Evolutionary conservation across 345 rosid species (phyloP).

Genomic region (Aquilaria yunnanensis): DNA sequence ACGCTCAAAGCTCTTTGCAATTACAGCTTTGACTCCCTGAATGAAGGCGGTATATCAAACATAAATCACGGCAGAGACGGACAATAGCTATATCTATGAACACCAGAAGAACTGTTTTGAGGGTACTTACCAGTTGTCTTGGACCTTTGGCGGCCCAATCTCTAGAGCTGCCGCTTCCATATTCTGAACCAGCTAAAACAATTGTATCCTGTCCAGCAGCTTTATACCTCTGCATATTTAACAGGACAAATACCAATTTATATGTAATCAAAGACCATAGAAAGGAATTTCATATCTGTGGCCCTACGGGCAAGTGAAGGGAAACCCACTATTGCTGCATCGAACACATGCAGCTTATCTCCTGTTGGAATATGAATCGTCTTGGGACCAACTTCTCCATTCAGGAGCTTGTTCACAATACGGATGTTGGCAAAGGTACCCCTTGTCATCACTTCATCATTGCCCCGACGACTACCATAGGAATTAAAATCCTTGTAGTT

Average conservation of each 20-base stretch:
- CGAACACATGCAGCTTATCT: constrained; percentile 64
- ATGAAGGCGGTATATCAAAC: constrained; percentile 3
- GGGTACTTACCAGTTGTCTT: constrained; percentile 47
- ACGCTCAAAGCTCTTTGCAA: constrained; percentile 67
- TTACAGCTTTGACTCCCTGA: constrained; percentile 64
- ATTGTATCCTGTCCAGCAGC: constrained; percentile 55
- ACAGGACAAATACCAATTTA: background rate
- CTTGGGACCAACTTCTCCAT: constrained; percentile 84
- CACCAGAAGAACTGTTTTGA: too few species aligned
- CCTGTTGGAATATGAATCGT: constrained; percentile 74
- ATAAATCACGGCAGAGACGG: too few species aligned
- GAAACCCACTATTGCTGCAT: constrained; percentile 72
- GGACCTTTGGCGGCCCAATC: constrained; percentile 98
- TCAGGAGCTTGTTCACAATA: constrained; percentile 63
- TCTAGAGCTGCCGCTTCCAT: constrained; percentile 87
- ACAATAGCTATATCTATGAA: too few species aligned
- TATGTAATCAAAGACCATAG: background rate
- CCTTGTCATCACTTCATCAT: constrained; percentile 77
- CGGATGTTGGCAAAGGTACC: constrained; percentile 90
- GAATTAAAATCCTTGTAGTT: constrained; percentile 59
- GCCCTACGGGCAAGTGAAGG: too few species aligned
- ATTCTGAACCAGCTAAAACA: constrained; percentile 79
- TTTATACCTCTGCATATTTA: constrained; percentile 59
- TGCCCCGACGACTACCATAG: constrained; percentile 81
- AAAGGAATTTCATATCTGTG: background rate